These are phyloP conservation scores for Aristolochia californica DNA, from an alignment of 164 flowering plant genomes.

Conservation along the genomic window DNA sequence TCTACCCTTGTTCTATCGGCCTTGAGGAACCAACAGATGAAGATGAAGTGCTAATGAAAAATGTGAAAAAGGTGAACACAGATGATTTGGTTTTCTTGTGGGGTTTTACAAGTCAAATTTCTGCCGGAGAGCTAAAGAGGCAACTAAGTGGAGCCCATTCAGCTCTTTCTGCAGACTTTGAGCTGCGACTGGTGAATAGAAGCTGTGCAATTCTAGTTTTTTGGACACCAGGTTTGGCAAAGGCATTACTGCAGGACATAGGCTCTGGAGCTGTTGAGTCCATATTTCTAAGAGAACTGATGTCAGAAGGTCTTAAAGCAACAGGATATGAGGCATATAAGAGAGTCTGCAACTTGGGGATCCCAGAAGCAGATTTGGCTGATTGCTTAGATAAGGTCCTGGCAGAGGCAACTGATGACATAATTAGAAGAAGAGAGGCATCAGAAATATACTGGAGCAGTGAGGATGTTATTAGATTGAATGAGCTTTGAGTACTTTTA, in stretches of 20 bases:
- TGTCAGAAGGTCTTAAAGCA: slow-evolving; percentile 52
- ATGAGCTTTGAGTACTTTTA: slow-evolving; percentile 36
- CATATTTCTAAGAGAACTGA: slow-evolving; percentile 39
- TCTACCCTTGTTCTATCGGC: slow-evolving; percentile 19
- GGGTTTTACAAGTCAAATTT: slow-evolving; percentile 48
- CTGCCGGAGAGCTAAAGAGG: slow-evolving; percentile 39
- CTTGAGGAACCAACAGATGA: slow-evolving; percentile 23
- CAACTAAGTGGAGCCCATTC: slow-evolving; percentile 36
- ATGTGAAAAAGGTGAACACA: slow-evolving; percentile 30
- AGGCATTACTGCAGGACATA: slow-evolving; percentile 35
- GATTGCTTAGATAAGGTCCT: slow-evolving; percentile 48
- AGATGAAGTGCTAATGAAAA: slow-evolving; percentile 27
- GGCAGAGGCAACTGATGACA: slow-evolving; percentile 10
- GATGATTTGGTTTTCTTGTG: slow-evolving; percentile 59
- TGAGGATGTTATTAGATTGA: slow-evolving; percentile 40
- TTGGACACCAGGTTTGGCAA: slow-evolving; percentile 38
- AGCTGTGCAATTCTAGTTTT: slow-evolving; percentile 67
- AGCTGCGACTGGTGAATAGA: slow-evolving; percentile 51
- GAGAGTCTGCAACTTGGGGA: slow-evolving; percentile 37
- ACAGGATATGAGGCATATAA: slow-evolving; percentile 48
- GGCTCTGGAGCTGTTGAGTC: slow-evolving; percentile 16
- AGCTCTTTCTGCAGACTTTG: slow-evolving; percentile 48
- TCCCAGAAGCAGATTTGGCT: slow-evolving; percentile 50
- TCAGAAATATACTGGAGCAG: slow-evolving; percentile 31
- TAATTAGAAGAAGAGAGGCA: slow-evolving; percentile 10